Conservation (phyloP, 2,329 filamentous ascomycete species). For the Fusarium sulawesiense region DNA sequence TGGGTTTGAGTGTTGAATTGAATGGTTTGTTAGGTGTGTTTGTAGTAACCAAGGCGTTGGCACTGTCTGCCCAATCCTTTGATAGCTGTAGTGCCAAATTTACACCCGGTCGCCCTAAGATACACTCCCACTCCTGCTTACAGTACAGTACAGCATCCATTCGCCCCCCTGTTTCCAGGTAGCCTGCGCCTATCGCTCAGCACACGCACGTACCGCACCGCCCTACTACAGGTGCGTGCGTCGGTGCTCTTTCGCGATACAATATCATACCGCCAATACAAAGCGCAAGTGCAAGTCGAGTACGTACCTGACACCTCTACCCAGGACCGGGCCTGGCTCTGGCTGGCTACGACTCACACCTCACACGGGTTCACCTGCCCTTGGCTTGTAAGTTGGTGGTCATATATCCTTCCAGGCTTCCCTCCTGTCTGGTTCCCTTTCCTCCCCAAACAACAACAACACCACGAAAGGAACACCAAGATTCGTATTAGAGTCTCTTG, state of each 20-base stretch:
- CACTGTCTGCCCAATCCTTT: neutral
- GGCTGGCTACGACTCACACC: constrained; percentile 37
- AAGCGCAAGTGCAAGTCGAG: constrained; percentile 13
- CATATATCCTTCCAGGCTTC: constrained; percentile 47
- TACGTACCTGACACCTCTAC: constrained; percentile 35
- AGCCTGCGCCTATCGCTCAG: constrained; percentile 39
- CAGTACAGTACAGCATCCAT: neutral
- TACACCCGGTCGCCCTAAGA: neutral
- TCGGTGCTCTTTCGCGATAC: constrained; percentile 7
- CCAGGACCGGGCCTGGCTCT: constrained; percentile 13
- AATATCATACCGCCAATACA: constrained; percentile 6
- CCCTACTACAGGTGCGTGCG: constrained; percentile 6
- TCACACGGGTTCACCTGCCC: constrained; percentile 39
- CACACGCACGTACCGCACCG: constrained; percentile 30
- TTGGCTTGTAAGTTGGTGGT: constrained; percentile 32
- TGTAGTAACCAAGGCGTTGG: neutral
- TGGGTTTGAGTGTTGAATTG: constrained; percentile 3
- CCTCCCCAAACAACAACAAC: constrained; percentile 62
- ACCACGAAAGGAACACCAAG: constrained; percentile 62
- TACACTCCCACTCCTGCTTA: constrained; percentile 17
- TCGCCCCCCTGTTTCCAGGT: constrained; percentile 21
- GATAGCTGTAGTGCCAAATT: constrained; percentile 1
- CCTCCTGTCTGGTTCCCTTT: constrained; percentile 50
- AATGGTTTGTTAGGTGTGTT: neutral
- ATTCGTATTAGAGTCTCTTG: constrained; percentile 67